Base-by-base conservation (phyloP, 2,329 filamentous ascomycete genomes). In the Arthroderma uncinatum region DNA sequence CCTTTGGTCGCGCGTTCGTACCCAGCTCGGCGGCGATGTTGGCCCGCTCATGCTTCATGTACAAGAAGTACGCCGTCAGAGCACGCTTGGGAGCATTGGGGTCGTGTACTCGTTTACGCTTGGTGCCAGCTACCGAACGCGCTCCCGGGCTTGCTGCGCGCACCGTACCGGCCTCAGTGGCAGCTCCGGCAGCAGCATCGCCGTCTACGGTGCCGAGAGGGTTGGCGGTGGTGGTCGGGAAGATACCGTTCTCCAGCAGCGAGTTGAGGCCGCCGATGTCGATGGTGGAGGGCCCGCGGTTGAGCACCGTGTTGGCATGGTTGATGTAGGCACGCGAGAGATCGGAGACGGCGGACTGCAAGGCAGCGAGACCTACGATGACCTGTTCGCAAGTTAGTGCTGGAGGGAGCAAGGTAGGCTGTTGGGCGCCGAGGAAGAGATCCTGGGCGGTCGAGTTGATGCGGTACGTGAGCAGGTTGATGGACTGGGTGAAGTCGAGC, bases 21-120 rank as follows among this genome's bases (percentile, higher is more conserved):
- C 86, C 87, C 9, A 95, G 80, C 64, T 94, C 89, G 34, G 78
- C 79, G 58, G 87, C 85, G 64, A 97, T 93, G 69, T 88, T 85
- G 54, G 84, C 81, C 53, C 93, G 87, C 62, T 89, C 89, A 62
- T 87, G 85, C 71, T 94, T 87, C 79, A 95, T 89, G 77, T 90
- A 97, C 60, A 96, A 78, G 78, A 97, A 95, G 78, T 94, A 96
- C 1, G 92, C 90, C 4, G 92, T 97, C 68, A 96, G 74, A 7
- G 92, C 91, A 54, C 91, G 84, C 82, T 96, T 97, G 59, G 92
- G 92, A 5, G 91, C 91, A 71, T 95, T 95, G 64, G 91, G 91
- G 71, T 97, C 92, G 42, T 83, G 84, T 60, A 85, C 82, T 79
- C 91, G 91, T 80, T 93, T 92, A 73, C 87, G 85, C 80, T 89